These are phyloP conservation scores for Pseudomonodictys pantanalensis DNA, from an alignment of 495 filamentous ascomycete species.

Conservation along the genomic window DNA sequence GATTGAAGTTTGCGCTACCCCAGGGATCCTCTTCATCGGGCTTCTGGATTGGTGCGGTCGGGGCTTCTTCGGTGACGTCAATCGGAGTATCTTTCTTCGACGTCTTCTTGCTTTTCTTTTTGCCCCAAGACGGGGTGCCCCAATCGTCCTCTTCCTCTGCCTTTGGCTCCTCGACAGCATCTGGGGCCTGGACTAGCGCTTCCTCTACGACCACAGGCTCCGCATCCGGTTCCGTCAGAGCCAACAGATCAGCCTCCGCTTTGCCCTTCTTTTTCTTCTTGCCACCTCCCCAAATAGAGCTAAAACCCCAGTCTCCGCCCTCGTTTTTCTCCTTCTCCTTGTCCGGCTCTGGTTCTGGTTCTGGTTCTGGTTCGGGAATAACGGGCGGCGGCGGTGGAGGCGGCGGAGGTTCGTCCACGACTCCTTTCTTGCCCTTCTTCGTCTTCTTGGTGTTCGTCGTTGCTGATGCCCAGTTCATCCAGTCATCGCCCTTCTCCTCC, in stretches of 20 bases:
- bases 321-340: conserved; percentile 7
- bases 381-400: conserved; percentile 25
- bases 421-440: conserved; percentile 27
- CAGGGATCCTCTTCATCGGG: conserved; percentile 33
- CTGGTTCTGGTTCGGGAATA: conserved; percentile 36
- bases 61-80: conserved; percentile 29
- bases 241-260: conserved; percentile 15
- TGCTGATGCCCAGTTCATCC: conserved; percentile 6
- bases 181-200: conserved; percentile 27
- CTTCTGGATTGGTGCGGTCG: conserved; percentile 17
- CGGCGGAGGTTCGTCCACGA: conserved; percentile 16
- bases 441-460: conserved; percentile 16
- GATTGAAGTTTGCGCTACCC: conserved; percentile 28
- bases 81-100: conserved; percentile 28
- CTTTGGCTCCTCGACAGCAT: conserved; percentile 39
- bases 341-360: conserved; percentile 32
- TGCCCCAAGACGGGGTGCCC: conserved; percentile 26
- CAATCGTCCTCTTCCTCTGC: conserved; percentile 36
- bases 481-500: conserved; percentile 18
- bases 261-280: conserved; percentile 37
- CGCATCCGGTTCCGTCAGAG: conserved; percentile 21
- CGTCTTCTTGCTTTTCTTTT: conserved; percentile 28
- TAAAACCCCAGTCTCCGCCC: conserved; percentile 26
- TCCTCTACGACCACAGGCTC: conserved; percentile 20
- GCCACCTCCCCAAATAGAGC: conserved; percentile 28